phyloP scores from a whole-genome alignment of 305 asterid species.

The Fraxinus latifolia region DNA sequence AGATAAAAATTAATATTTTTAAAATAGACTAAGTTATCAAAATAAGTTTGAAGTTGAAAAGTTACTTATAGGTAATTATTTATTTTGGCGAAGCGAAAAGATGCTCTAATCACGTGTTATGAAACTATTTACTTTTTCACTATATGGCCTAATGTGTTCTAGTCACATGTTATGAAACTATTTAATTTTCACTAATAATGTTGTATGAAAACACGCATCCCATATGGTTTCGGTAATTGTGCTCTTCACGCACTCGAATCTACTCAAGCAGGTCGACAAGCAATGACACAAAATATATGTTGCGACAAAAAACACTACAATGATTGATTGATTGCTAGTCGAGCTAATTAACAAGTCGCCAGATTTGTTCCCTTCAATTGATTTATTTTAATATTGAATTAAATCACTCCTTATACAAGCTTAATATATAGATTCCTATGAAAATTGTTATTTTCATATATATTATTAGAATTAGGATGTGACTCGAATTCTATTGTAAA shows the following conservation, averaged over 20 bases:
- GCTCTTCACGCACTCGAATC: neutral
- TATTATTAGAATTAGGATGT: too few relatives aligned
- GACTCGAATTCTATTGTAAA: too few relatives aligned
- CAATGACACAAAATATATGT: too few relatives aligned
- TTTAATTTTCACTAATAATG: neutral
- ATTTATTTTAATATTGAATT: too few relatives aligned
- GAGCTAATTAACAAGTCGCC: neutral
- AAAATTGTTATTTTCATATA: neutral
- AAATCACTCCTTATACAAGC: neutral
- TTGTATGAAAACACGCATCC: neutral
- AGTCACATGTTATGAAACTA: neutral
- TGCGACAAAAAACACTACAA: too few relatives aligned
- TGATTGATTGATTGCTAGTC: neutral
- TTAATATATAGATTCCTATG: too few relatives aligned
- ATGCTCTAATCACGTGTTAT: neutral
- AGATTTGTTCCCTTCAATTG: neutral
- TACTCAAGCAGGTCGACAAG: too few relatives aligned
- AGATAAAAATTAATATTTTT: neutral
- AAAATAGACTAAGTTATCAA: neutral
- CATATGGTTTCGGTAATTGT: neutral
- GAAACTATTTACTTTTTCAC: neutral
- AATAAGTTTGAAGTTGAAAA: neutral
- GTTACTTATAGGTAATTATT: neutral
- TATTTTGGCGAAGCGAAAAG: neutral
- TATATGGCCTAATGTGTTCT: neutral